Base-by-base conservation (phyloP, 2,329 filamentous ascomycete species). In the Myriosclerotinia curreyana region DNA sequence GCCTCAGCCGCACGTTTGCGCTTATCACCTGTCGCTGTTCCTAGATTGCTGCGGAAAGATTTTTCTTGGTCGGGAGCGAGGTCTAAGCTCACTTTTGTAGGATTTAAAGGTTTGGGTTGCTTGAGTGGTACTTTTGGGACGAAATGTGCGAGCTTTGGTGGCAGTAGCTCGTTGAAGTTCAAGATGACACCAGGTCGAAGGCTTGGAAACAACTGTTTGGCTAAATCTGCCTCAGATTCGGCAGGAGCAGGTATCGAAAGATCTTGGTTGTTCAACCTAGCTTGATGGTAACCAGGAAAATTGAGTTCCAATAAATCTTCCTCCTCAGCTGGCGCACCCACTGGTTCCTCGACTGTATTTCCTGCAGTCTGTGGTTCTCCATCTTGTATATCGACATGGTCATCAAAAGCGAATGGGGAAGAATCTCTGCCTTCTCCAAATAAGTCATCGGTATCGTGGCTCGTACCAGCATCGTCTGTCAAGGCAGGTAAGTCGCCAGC, bases 51-150 rank as follows among this genome's bases (percentile, higher is more conserved):
- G 64, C 87, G 86, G 75, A 98, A 99, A 34, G 84, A 81, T 70
- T 92, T 92, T 75, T 96, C 91, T 69, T 96, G 90, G 71, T 98
- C 95, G 54, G 85, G 83, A 3, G 91, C 89, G 42, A 98, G 80
- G 66, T 99, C 95, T 17, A 99, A 81, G 66, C 86, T 92, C 64
- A 96, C 82, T 76, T 99, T 99, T 25, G 89, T 93, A 0, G 92
- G 92, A 6, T 92, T 83, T 4, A 98, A 82, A 20, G 91, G 82
- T 76, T 93, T 95, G 0, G 92, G 91, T 49, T 87, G 87, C 76
- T 92, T 96, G 1, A 82, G 69, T 0, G 93, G 92, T 48, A 86
- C 85, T 76, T 96, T 95, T 64, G 89, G 88, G 67, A 90, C 83
- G 76, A 90, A 94, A 62, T 86, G 82, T 1, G 92, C 89, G 70